These are phyloP conservation scores for Cordyceps militaris DNA, from an alignment of 2,329 filamentous ascomycete species.

Conservation along the genomic window DNA sequence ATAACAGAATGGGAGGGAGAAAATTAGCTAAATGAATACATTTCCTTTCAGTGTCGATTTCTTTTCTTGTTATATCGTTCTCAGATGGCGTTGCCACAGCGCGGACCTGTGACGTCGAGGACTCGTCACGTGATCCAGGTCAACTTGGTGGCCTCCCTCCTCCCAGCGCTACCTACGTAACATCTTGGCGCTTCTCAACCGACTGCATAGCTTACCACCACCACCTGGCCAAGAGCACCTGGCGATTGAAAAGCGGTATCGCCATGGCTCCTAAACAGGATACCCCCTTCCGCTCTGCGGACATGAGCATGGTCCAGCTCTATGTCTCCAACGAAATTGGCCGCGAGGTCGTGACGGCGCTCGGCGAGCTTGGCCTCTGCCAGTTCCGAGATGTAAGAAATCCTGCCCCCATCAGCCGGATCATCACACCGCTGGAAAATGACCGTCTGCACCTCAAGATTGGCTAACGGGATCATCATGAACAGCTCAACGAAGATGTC, in stretches of 20 bases:
- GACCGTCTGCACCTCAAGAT: conserved; percentile 14
- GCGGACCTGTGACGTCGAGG: conserved; percentile 3
- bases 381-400: conserved; percentile 89
- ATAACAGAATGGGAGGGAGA: too few relatives aligned
- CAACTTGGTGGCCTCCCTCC: neutral
- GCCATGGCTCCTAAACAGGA: conserved; percentile 64
- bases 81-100: too few relatives aligned
- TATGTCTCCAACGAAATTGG: conserved; percentile 99
- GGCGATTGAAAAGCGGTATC: conserved; percentile 24
- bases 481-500: conserved; percentile 82
- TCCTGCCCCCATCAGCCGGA: conserved; percentile 4
- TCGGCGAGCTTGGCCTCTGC: conserved; percentile 92
- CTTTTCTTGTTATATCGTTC: too few relatives aligned
- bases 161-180: conserved; percentile 10
- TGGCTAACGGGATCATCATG: conserved; percentile 4
- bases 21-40: too few relatives aligned
- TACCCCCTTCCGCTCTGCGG: conserved; percentile 98
- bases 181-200: conserved; percentile 9
- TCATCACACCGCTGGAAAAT: neutral
- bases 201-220: conserved; percentile 17
- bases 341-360: conserved; percentile 89
- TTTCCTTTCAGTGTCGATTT: too few relatives aligned
- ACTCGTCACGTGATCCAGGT: conserved; percentile 10
- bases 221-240: conserved; percentile 23
- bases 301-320: conserved; percentile 99